A percentile compares a stretch with the other conserved stretches of the same genome.
phyloP scores from a whole-genome alignment of 2,329 filamentous ascomycete species.

The Penicillium sp. region DNA sequence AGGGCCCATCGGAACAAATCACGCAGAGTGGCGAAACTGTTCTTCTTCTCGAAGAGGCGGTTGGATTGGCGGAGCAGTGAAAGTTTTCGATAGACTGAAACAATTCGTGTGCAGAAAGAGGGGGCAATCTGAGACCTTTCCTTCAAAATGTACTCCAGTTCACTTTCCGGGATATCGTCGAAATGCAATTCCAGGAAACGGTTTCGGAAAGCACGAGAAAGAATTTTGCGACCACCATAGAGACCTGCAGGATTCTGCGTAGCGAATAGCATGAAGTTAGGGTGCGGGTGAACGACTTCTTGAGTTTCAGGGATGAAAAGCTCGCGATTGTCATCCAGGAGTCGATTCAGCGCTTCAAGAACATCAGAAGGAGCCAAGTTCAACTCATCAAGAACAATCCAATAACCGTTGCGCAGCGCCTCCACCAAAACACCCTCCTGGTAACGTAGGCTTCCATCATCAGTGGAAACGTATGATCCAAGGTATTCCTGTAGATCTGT shows the following conservation, averaged over 20 bases:
- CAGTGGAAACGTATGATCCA: conserved; percentile 85
- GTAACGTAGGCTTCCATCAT: conserved; percentile 81
- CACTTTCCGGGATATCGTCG: conserved; percentile 94
- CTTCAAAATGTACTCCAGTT: conserved; percentile 87
- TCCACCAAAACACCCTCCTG: conserved; percentile 93
- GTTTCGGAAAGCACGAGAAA: conserved; percentile 94
- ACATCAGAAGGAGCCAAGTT: conserved; percentile 97
- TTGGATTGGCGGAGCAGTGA: conserved; percentile 86
- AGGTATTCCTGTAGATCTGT: conserved; percentile 98
- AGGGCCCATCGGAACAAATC: conserved; percentile 96
- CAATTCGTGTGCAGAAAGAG: conserved; percentile 87
- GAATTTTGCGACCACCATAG: conserved; percentile 89
- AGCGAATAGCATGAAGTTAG: conserved; percentile 96
- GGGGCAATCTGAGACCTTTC: conserved; percentile 85
- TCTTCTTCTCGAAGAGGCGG: conserved; percentile 92
- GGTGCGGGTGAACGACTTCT: conserved; percentile 85
- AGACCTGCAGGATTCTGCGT: conserved; percentile 96
- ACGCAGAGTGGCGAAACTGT: conserved; percentile 92
- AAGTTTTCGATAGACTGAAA: conserved; percentile 89
- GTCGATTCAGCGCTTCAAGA: conserved; percentile 88
- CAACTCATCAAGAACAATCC: conserved; percentile 97
- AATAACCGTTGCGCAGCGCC: conserved; percentile 87
- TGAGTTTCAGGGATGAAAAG: conserved; percentile 95
- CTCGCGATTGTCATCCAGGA: conserved; percentile 95
- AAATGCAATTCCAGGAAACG: conserved; percentile 96